Base-by-base conservation (phyloP, 768 basidiomycete species). In the Lyophyllum shimeji region DNA sequence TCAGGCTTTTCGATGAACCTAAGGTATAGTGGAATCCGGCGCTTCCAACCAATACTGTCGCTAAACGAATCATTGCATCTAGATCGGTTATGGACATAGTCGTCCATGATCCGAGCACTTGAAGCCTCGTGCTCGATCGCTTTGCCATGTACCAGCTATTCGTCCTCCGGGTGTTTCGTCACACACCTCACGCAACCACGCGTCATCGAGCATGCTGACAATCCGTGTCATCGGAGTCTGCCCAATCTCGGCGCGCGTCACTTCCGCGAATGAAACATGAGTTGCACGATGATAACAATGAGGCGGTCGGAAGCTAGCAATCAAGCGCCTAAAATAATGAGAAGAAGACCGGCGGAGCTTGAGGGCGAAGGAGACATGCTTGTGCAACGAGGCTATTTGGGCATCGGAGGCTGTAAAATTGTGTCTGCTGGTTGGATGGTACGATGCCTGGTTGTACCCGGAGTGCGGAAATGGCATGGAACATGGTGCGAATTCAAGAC, bases 61-160 rank as follows among this genome's bases (percentile, higher is more conserved):
- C 55, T 57, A 52, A 59, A 50, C 11, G n/a, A 47, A 29, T 29
- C 29, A 29, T 29, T 44, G 29, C 46, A 20, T 46, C 11, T 23
- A 91, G 90, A 66, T 85, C 86, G 24, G 86, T 89, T 2, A 78
- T 90, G 73, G 89, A 91, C 65, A 71, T 91, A 42, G 88, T 89
- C 8, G 82, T 91, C 3, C 86, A 88, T 58, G 85, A 90, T 60
- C 72, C 73, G 20, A 67, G 66, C 47, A 65, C 67, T 59, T 73
- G 46, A 61, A 18, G 25, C n/a, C 23, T 15, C 25, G 27, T 7
- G 43, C 43, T 24, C 7, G 23, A 8, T 23, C 9, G 29, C 9
- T 29, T 29, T 5, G 9, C 29, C 29, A 4, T 29, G 29, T 29
- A 29, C 4, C 29, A 29, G 29, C 29, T 29, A 29, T 4, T 9